Percentiles rank a stretch among this genome's conserved stretches.
Conservation (phyloP, 305 asterid genomes). For the Fraxinus velutina region DNA sequence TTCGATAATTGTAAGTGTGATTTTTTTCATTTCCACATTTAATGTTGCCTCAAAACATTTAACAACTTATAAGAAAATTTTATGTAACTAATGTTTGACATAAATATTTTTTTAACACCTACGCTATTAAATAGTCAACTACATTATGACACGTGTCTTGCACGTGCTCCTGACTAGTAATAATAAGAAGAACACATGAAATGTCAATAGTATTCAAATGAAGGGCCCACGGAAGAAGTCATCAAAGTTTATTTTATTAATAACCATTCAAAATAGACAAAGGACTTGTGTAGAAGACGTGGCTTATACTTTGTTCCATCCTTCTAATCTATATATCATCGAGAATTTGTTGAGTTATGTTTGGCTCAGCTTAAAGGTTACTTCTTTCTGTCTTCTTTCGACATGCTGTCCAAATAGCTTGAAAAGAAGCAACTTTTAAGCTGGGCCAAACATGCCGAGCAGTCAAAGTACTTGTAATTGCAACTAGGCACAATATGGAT, state of each 20-base stretch:
- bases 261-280: background rate
- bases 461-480: background rate
- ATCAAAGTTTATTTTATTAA: background rate
- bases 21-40: no score
- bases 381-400: background rate
- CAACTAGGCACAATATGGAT: background rate
- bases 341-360: background rate
- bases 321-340: background rate
- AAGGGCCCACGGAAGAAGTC: background rate
- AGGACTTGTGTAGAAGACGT: background rate
- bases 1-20: no score
- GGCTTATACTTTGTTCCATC: background rate
- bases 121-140: no score
- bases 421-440: background rate
- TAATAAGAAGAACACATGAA: background rate
- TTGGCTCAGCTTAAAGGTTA: background rate
- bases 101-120: no score
- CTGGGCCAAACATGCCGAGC: background rate
- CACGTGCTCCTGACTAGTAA: no score
- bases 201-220: background rate
- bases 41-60: no score
- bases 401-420: background rate
- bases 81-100: no score
- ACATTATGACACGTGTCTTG: no score
- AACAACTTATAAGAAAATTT: no score